Evolutionary conservation across 176 grass and related monocot species (phyloP).

Genomic region (Chrysopogon serrulatus): DNA sequence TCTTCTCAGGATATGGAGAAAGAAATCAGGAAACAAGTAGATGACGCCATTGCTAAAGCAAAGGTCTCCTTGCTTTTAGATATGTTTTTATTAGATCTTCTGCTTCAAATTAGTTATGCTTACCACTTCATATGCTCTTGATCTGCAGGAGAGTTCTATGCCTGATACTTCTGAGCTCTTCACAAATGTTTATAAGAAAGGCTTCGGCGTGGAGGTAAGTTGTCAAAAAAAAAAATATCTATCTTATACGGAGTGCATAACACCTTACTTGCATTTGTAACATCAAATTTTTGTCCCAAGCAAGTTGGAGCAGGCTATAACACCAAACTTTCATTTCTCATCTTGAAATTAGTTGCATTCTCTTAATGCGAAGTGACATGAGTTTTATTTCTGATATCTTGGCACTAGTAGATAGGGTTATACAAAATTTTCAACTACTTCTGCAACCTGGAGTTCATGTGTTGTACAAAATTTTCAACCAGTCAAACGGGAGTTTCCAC

Average conservation of each 20-base stretch:
- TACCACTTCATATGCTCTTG: conserved; percentile 17
- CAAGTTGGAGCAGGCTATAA: background rate
- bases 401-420: background rate
- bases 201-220: conserved; percentile 73
- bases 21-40: conserved; percentile 86
- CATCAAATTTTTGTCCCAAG: background rate
- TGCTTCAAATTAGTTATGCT: conserved; percentile 19
- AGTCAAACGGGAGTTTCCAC: background rate
- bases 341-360: background rate
- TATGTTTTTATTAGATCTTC: background rate
- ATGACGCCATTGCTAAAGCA: conserved; percentile 80
- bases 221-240: background rate
- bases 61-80: conserved; percentile 49
- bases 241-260: background rate
- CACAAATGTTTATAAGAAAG: conserved; percentile 82
- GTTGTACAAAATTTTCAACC: too few species aligned
- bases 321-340: background rate
- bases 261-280: background rate
- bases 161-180: conserved; percentile 86
- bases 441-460: background rate
- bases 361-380: background rate
- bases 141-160: conserved; percentile 84
- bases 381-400: background rate
- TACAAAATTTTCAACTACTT: too few species aligned
- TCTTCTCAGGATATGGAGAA: conserved; percentile 79